phyloP scores from a whole-genome alignment of 2,329 filamentous ascomycete species.

The Chaetomium globosum region DNA sequence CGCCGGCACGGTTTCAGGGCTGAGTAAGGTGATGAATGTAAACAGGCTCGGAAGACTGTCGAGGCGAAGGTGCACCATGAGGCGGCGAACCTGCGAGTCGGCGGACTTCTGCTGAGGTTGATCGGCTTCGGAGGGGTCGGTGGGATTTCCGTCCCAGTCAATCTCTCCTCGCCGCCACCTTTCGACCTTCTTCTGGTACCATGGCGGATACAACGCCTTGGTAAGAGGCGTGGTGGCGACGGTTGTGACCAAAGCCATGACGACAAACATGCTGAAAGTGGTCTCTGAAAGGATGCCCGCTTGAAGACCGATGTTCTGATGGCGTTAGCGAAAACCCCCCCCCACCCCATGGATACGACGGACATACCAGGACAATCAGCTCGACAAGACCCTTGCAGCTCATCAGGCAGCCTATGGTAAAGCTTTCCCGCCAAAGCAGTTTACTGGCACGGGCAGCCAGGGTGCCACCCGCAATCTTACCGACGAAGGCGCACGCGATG shows the following conservation, averaged over 20 bases:
- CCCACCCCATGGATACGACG: no score
- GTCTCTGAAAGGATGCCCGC: slow-evolving; percentile 77
- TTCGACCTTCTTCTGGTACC: slow-evolving; percentile 56
- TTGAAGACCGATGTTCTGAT: slow-evolving; percentile 72
- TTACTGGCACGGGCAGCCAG: slow-evolving; percentile 75
- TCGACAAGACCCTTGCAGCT: slow-evolving; percentile 96
- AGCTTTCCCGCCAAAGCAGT: slow-evolving; percentile 85
- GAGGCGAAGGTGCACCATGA: slow-evolving; percentile 80
- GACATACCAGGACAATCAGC: slow-evolving; percentile 82
- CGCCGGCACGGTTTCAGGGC: slow-evolving; percentile 41
- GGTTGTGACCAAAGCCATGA: slow-evolving; percentile 88
- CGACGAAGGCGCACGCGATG: slow-evolving; percentile 76
- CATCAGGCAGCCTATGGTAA: slow-evolving; percentile 88
- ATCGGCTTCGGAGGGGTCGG: slow-evolving; percentile 40
- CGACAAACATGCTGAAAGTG: slow-evolving; percentile 91
- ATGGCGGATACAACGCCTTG: slow-evolving; percentile 70
- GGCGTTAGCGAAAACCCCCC: slow-evolving; percentile 12
- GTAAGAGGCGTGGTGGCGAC: slow-evolving; percentile 81
- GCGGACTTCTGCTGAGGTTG: slow-evolving; percentile 38
- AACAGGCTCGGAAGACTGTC: slow-evolving; percentile 83
- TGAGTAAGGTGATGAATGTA: slow-evolving; percentile 78
- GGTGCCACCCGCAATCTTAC: slow-evolving; percentile 82
- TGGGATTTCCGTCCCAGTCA: slow-evolving; percentile 69
- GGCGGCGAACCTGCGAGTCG: slow-evolving; percentile 56
- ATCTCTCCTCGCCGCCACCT: slow-evolving; percentile 78